These are phyloP conservation scores for Colletotrichum sp. DNA, from an alignment of 2,329 filamentous ascomycete genomes.

Conservation along the genomic window DNA sequence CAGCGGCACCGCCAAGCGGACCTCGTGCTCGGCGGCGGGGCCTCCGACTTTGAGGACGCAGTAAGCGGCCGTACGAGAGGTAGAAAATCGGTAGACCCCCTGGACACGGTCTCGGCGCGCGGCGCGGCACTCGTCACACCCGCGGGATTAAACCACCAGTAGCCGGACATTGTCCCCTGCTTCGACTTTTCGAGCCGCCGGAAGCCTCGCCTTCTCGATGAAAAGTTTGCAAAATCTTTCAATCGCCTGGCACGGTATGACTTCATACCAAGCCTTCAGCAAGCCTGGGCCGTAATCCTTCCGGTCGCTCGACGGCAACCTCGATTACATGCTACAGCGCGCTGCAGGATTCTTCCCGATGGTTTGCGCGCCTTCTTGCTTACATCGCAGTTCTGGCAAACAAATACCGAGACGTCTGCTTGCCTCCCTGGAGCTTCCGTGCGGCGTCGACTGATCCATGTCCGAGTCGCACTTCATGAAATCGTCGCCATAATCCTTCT, in stretches of 20 bases:
- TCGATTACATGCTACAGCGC: neutral
- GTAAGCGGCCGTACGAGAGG: neutral
- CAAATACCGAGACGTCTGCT: neutral
- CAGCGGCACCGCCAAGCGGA: constrained; percentile 9
- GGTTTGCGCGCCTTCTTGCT: neutral
- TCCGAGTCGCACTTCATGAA: neutral
- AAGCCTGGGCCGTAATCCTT: neutral
- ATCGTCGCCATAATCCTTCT: neutral
- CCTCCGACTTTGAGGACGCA: neutral
- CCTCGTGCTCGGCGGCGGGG: constrained; percentile 7
- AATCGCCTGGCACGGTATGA: neutral
- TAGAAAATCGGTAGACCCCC: neutral
- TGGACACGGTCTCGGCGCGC: neutral
- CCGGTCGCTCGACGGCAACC: neutral
- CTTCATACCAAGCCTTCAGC: constrained; percentile 18
- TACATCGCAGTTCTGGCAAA: neutral
- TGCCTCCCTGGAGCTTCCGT: neutral
- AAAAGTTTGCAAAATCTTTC: neutral
- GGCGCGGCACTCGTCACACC: constrained; percentile 17
- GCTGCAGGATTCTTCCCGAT: neutral
- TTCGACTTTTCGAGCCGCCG: neutral
- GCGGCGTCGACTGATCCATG: neutral
- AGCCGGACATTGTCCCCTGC: neutral
- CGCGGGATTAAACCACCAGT: neutral
- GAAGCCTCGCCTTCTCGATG: neutral